These are phyloP conservation scores for Populus euphratica DNA, from an alignment of 345 rosid species.

Conservation along the genomic window DNA sequence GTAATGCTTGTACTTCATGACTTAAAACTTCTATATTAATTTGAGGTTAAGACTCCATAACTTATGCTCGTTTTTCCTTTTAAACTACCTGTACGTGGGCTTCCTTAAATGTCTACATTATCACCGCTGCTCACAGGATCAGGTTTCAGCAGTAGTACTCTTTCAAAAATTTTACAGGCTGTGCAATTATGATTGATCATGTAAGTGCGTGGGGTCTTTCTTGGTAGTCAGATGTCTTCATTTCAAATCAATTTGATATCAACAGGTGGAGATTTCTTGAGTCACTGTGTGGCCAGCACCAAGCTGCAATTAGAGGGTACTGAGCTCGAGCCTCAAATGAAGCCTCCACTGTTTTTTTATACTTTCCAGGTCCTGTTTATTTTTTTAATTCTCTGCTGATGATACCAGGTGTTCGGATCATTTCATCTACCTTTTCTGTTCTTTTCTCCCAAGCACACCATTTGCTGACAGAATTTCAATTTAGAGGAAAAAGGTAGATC, in stretches of 20 bases:
- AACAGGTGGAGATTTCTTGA: neutral
- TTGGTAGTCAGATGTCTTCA: constrained; percentile 18
- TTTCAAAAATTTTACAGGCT: neutral
- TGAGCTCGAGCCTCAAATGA: neutral
- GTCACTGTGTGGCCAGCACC: neutral
- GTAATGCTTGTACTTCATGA: neutral
- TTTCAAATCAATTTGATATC: constrained; percentile 8
- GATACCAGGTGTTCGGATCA: neutral
- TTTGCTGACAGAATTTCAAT: neutral
- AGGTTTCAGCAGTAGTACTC: neutral
- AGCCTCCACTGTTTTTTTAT: neutral
- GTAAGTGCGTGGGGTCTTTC: neutral
- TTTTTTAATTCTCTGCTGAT: neutral
- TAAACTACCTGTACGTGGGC: neutral
- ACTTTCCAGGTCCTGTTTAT: no score
- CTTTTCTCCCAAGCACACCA: neutral
- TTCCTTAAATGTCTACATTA: neutral
- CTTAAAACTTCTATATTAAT: neutral
- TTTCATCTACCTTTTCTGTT: neutral
- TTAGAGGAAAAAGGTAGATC: neutral
- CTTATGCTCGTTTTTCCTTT: neutral
- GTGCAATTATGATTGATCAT: constrained; percentile 12
- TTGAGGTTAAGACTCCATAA: neutral
- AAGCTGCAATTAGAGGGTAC: neutral
- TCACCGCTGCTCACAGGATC: neutral